phyloP scores from a whole-genome alignment of 1,284 basidiomycete genomes.

The Naganishia sp. region DNA sequence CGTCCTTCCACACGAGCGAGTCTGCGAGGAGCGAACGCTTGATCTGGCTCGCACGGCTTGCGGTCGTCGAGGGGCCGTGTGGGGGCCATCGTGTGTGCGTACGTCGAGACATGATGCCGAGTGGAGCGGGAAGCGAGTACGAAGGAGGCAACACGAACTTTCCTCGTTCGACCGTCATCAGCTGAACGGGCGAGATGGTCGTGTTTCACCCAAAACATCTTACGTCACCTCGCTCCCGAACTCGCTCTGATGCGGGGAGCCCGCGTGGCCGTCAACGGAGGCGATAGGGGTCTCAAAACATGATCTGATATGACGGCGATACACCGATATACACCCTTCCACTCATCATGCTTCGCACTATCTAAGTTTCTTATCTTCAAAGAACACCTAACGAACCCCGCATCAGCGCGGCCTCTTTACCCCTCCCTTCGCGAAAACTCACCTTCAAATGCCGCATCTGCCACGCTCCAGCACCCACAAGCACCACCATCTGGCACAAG shows the following conservation, averaged over 20 bases:
- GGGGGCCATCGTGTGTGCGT: conserved; percentile 24
- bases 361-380: conserved; percentile 28
- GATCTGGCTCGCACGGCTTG: conserved; percentile 22
- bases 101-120: conserved; percentile 9
- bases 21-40: conserved; percentile 20
- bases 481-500: conserved; percentile 77
- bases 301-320: neutral
- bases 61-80: neutral
- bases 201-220: conserved; percentile 13
- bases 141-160: neutral
- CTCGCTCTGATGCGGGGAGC: neutral
- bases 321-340: neutral
- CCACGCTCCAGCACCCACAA: conserved; percentile 85
- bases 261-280: neutral
- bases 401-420: conserved; percentile 2
- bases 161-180: neutral
- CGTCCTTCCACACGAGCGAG: conserved; percentile 35
- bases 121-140: neutral
- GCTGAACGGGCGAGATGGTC: neutral
- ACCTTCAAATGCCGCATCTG: conserved; percentile 90
- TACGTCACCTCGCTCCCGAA: conserved; percentile 6
- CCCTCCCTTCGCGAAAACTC: conserved; percentile 42
- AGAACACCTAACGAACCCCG: conserved; percentile 4
- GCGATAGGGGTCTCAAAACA: no score
- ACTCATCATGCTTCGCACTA: neutral